Evolutionary conservation across 352 stramenopile genomes (phyloP).

Genomic region (Phytophthora capsici): DNA sequence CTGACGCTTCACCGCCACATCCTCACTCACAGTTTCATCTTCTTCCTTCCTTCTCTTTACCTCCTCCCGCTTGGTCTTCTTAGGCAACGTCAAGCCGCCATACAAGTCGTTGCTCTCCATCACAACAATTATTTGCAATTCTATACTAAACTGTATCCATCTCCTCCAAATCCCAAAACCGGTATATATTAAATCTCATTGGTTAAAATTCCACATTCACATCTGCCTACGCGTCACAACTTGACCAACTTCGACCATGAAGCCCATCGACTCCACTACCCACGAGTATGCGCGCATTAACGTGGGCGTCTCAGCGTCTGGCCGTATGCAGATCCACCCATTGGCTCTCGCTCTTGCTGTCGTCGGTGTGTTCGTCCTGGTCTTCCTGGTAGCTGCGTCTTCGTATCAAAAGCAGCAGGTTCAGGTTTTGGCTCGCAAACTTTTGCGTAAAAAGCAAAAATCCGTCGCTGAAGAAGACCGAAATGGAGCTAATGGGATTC

Average conservation of each 20-base stretch:
- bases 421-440: conserved; percentile 81
- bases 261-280: conserved; percentile 35
- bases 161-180: neutral
- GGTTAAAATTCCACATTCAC: conserved; percentile 1
- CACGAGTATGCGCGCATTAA: conserved; percentile 39
- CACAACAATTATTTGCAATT: neutral
- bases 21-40: neutral
- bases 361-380: conserved; percentile 59
- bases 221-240: conserved; percentile 23
- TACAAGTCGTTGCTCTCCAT: conserved; percentile 56
- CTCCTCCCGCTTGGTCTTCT: conserved; percentile 52
- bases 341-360: conserved; percentile 71
- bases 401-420: conserved; percentile 84
- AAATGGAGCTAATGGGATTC: conserved; percentile 19
- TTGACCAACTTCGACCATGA: conserved; percentile 22
- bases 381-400: conserved; percentile 72
- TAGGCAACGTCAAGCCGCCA: conserved; percentile 52
- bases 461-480: conserved; percentile 49
- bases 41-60: neutral
- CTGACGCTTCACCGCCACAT: conserved; percentile 32
- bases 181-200: neutral
- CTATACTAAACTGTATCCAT: neutral
- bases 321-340: conserved; percentile 57
- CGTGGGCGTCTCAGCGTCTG: conserved; percentile 15
- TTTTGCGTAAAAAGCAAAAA: conserved; percentile 73